Percentiles rank a stretch among this genome's conserved stretches.
Conservation (phyloP, 2,329 filamentous ascomycete genomes). For the Colletotrichum graminicola region DNA sequence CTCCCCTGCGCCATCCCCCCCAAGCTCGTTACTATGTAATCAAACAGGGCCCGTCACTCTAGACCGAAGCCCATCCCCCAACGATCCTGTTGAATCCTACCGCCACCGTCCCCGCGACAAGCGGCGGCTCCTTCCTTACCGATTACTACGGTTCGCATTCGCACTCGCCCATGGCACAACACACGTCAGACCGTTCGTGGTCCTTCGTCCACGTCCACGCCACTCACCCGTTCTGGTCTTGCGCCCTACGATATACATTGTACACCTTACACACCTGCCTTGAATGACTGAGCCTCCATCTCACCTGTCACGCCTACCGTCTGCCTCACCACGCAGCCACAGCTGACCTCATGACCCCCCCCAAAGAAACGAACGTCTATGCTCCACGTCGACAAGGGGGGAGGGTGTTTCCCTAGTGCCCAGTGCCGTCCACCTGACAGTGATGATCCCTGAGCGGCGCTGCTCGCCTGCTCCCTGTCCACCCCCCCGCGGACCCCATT, state of each 20-base stretch:
- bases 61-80: conserved; percentile 2
- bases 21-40: no score
- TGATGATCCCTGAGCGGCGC: not conserved
- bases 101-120: conserved; percentile 19
- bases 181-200: not conserved
- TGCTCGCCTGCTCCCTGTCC: not conserved
- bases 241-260: not conserved
- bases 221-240: not conserved
- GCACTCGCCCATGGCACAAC: conserved; percentile 1
- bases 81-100: conserved; percentile 19
- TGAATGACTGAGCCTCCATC: conserved; percentile 34
- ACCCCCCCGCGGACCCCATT: not conserved
- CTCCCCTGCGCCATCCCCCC: no score
- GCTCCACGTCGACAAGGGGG: not conserved
- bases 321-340: conserved; percentile 30
- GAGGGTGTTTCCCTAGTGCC: not conserved
- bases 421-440: conserved; percentile 3
- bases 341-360: conserved; percentile 29
- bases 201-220: not conserved
- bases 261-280: not conserved
- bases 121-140: conserved; percentile 21
- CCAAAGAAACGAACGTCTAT: not conserved
- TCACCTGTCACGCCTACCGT: conserved; percentile 17
- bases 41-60: not conserved
- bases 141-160: conserved; percentile 5